phyloP scores from a whole-genome alignment of 1,139 yeast genomes.

The Candida neerlandica region DNA sequence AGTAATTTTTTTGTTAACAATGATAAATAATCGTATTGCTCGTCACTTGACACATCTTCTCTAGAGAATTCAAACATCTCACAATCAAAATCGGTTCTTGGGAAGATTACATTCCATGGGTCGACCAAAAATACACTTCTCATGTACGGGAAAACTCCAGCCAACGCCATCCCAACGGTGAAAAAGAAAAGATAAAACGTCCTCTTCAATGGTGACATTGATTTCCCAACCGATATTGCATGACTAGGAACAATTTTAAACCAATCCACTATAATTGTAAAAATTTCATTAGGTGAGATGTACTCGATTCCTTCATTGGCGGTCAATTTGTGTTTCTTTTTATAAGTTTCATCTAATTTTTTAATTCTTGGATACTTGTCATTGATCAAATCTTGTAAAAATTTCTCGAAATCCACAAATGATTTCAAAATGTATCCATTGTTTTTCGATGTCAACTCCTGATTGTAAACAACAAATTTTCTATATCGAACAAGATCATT shows the following conservation, averaged over 20 bases:
- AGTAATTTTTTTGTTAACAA: constrained; percentile 24
- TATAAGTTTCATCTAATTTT: constrained; percentile 28
- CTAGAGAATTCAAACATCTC: constrained; percentile 24
- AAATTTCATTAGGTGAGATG: constrained; percentile 21
- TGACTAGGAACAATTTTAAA: constrained; percentile 39
- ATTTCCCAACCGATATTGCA: constrained; percentile 31
- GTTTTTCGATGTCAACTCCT: constrained; percentile 15
- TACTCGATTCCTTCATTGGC: neutral
- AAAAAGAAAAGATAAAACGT: constrained; percentile 37
- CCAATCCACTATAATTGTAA: constrained; percentile 38
- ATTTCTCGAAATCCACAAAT: constrained; percentile 32
- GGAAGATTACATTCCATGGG: constrained; percentile 33
- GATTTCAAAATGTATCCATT: constrained; percentile 18
- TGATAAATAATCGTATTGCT: constrained; percentile 22
- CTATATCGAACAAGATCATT: constrained; percentile 28
- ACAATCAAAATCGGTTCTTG: constrained; percentile 34
- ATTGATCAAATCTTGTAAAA: constrained; percentile 30
- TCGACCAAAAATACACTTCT: constrained; percentile 40
- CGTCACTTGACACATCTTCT: constrained; percentile 18
- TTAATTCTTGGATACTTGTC: constrained; percentile 30
- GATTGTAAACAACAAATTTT: constrained; percentile 21
- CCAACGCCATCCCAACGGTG: constrained; percentile 38
- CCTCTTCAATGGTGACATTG: constrained; percentile 33
- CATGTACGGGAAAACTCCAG: constrained; percentile 36
- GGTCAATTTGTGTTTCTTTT: constrained; percentile 6